Evolutionary conservation across 2,329 filamentous ascomycete species (phyloP), one percentile per base, ranked within the genome.

Genomic region (Geosmithia putterillii): DNA sequence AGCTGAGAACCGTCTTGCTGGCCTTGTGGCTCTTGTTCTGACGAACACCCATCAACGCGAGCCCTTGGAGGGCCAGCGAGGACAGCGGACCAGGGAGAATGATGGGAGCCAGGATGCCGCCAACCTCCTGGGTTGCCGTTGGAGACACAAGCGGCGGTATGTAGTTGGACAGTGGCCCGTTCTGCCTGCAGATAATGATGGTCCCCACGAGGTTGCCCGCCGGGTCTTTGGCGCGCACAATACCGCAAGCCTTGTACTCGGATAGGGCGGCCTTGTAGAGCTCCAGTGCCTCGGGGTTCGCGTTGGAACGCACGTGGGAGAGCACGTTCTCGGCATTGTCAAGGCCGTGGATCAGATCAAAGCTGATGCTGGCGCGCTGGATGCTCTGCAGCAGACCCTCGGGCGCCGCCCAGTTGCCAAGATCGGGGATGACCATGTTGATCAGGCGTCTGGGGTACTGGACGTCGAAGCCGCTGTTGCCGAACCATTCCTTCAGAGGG

Each of bases 381-480:
- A 94, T 73, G 47, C 76, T 83, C 53, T 82, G 80, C 1, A 83
- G 71, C 51, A 94, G 74, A 1, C 85, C 85, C 35, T 89, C 81
- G 0, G 87, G 86, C 7, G 84, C 78, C 6, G 70, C 65, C 87
- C 87, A 94, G 12, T 70, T 73, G 20, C 70, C 61, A n/a, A 94
- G 65, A 51, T 87, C 82, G 32, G 75, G 73, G 41, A 92, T 81
- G 3, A 80, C 66, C 71, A 94, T 81, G 57, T 83, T 88, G 52
- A 68, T 70, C 18, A 78, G 53, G 14, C 71, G 67, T 10, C 70
- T 66, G 3, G 74, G 72, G 46, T 75, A 76, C 40, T 74, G 68
- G 0, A 69, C 82, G 53, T 94, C 88, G 89, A 89, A 95, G 14
- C 90, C 89, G 40, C 88, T 74, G 50, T 82, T 86, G n/a, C 81